Percentiles rank a stretch among this genome's conserved stretches.
Evolutionary conservation across 768 basidiomycete genomes (phyloP).

Genomic region (Mycena maculata): DNA sequence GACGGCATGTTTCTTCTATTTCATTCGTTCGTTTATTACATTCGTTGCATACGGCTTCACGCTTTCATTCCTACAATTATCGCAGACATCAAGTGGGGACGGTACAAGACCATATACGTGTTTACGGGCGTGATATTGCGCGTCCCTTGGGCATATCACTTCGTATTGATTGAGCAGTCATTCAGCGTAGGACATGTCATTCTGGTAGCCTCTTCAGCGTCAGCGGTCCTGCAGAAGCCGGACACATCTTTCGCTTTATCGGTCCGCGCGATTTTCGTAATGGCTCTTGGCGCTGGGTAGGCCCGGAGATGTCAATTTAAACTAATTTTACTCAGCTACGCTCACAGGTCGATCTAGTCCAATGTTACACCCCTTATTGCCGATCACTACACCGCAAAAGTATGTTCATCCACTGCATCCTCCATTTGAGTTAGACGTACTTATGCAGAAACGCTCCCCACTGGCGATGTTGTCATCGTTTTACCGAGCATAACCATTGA

Average conservation of each 20-base stretch:
- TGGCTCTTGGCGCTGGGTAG: slow-evolving; percentile 53
- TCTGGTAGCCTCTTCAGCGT: slow-evolving; percentile 57
- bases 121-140: slow-evolving; percentile 61
- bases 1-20: slow-evolving; percentile 38
- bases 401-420: slow-evolving; percentile 43
- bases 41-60: slow-evolving; percentile 65
- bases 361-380: slow-evolving; percentile 71
- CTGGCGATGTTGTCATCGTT: slow-evolving; percentile 63
- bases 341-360: slow-evolving; percentile 58
- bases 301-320: not conserved
- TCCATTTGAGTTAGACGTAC: not conserved
- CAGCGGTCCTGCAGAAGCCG: slow-evolving; percentile 52
- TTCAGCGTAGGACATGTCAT: slow-evolving; percentile 59
- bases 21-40: slow-evolving; percentile 60
- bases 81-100: slow-evolving; percentile 67
- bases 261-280: slow-evolving; percentile 59
- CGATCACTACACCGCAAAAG: slow-evolving; percentile 64
- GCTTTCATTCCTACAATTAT: slow-evolving; percentile 63
- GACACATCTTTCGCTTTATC: slow-evolving; percentile 57
- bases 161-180: slow-evolving; percentile 1
- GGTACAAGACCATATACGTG: slow-evolving; percentile 69
- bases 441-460: slow-evolving; percentile 52
- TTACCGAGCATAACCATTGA: slow-evolving; percentile 65
- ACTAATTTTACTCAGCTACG: not conserved
- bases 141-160: not conserved